phyloP scores from a whole-genome alignment of 441 rosid species.

The Syzygium syzygioides region DNA sequence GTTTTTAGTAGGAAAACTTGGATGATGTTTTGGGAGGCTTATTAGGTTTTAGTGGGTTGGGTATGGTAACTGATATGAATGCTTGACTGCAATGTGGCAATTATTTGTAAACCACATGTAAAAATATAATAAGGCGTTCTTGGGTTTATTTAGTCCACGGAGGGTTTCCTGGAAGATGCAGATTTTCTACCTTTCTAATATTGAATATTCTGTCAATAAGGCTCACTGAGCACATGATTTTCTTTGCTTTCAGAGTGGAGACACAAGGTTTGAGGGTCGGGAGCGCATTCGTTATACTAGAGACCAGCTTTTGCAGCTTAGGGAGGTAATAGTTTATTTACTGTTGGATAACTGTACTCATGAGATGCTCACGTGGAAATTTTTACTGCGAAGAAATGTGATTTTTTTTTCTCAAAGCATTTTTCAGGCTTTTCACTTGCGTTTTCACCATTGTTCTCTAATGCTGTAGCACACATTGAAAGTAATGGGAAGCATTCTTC shows the following conservation, averaged over 20 bases:
- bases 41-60: background rate
- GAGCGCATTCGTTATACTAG: slow-evolving; percentile 60
- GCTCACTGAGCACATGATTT: background rate
- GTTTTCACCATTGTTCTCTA: background rate
- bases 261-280: slow-evolving; percentile 50
- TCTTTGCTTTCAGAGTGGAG: slow-evolving; percentile 54
- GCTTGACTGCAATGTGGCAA: background rate
- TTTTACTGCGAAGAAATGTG: background rate
- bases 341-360: background rate
- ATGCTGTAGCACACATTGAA: background rate
- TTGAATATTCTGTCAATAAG: background rate
- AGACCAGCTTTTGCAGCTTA: slow-evolving; percentile 67
- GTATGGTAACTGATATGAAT: background rate
- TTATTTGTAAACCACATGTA: background rate
- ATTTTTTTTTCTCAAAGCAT: background rate
- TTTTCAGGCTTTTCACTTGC: background rate
- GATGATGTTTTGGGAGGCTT: background rate
- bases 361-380: background rate
- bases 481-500: background rate
- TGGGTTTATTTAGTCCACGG: background rate
- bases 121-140: background rate
- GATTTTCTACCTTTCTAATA: background rate
- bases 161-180: background rate
- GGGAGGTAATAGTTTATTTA: slow-evolving; percentile 37
- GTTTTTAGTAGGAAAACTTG: background rate